A percentile compares a stretch with the other conserved stretches of the same genome.
phyloP scores from a whole-genome alignment of 495 filamentous ascomycete genomes.

The Neurospora hispaniola region DNA sequence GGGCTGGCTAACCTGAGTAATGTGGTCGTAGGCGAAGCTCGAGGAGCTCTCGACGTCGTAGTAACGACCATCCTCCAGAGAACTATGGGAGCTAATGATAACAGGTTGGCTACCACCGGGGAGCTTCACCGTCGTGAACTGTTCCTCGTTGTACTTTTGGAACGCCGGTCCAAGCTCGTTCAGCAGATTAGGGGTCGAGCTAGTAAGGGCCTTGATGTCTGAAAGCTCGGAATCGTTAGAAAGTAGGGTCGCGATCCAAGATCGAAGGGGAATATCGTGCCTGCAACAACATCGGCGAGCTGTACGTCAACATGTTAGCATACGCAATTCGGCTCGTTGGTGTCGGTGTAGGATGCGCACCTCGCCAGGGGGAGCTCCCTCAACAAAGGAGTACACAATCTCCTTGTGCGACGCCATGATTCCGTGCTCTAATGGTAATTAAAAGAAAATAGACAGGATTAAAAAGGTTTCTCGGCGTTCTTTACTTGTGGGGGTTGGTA shows the following conservation, averaged over 20 bases:
- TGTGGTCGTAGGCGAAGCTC: constrained; percentile 81
- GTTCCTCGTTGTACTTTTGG: constrained; percentile 91
- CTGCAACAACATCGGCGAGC: constrained; percentile 84
- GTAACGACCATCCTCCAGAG: constrained; percentile 67
- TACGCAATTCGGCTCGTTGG: neutral
- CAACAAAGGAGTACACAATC: constrained; percentile 76
- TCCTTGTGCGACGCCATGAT: constrained; percentile 39
- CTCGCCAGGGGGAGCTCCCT: constrained; percentile 95
- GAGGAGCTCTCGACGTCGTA: constrained; percentile 79
- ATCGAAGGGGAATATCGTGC: constrained; percentile 31
- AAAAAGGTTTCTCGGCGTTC: neutral
- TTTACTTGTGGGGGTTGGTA: neutral
- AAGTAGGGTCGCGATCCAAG: neutral
- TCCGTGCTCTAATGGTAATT: neutral
- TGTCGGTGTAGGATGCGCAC: constrained; percentile 39
- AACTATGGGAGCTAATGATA: constrained; percentile 77
- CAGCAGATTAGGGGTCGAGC: constrained; percentile 56
- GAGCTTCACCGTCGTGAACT: constrained; percentile 78
- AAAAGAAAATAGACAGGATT: neutral
- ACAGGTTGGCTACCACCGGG: constrained; percentile 77
- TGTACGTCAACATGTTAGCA: constrained; percentile 26
- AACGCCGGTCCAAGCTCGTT: constrained; percentile 70
- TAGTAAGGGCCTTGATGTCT: constrained; percentile 85
- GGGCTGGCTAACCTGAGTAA: constrained; percentile 49
- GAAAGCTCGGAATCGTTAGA: constrained; percentile 7